A percentile compares a stretch with the other conserved stretches of the same genome.
Evolutionary conservation across 2,329 filamentous ascomycete genomes (phyloP).

Genomic region (Cladosporium oxysporum): DNA sequence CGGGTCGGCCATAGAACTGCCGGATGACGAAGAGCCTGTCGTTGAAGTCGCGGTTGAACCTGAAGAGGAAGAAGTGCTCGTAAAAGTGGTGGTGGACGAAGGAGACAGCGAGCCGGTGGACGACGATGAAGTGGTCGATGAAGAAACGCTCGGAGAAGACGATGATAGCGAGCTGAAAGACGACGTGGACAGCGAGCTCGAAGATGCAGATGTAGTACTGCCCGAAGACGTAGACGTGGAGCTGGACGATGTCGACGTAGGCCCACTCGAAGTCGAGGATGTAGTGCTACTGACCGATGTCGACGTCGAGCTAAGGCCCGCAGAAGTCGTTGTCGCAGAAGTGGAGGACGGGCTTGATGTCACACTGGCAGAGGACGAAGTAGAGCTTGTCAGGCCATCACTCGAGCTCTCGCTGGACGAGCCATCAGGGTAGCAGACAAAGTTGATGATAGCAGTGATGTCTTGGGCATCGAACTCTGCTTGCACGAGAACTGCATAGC

Average conservation of each 20-base stretch:
- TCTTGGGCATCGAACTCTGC: constrained; percentile 3
- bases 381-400: background rate
- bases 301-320: background rate
- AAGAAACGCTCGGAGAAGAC: background rate
- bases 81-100: background rate
- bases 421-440: constrained; percentile 8
- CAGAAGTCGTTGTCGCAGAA: background rate
- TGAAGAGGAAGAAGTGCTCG: background rate
- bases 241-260: background rate
- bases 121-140: background rate
- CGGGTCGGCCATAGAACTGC: background rate
- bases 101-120: background rate
- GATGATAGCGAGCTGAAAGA: background rate
- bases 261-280: background rate
- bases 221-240: background rate
- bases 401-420: background rate
- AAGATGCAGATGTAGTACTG: background rate
- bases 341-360: background rate
- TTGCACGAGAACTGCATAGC: constrained; percentile 3
- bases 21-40: background rate
- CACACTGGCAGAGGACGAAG: background rate
- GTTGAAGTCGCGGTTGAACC: background rate
- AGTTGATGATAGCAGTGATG: background rate
- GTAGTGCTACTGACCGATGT: background rate
- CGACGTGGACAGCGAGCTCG: background rate